Evolutionary conservation across 23 red algal genomes (phyloP).

Genomic region (Gracilaria gracilis): DNA sequence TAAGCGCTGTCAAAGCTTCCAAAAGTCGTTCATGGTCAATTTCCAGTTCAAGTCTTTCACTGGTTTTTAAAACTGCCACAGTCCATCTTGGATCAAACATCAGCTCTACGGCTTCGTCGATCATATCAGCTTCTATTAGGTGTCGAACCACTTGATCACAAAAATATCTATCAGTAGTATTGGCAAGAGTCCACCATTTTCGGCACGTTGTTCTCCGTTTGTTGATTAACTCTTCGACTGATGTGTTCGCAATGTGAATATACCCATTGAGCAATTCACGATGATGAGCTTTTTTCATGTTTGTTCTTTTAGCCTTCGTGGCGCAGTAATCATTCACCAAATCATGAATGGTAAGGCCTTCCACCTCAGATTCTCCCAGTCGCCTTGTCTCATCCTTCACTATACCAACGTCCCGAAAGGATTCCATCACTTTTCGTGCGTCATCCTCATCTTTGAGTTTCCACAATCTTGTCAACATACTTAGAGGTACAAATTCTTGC

Average conservation of each 20-base stretch:
- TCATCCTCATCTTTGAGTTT: background rate
- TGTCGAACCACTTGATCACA: background rate
- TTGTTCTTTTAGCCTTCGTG: background rate
- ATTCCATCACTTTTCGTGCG: background rate
- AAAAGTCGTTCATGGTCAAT: background rate
- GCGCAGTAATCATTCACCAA: background rate
- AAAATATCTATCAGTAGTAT: background rate
- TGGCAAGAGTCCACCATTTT: background rate
- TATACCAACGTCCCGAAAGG: background rate
- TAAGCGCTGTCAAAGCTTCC: background rate
- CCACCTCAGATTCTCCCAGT: background rate
- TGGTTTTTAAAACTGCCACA: background rate
- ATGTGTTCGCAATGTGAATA: background rate
- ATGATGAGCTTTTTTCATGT: background rate
- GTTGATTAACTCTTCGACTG: background rate
- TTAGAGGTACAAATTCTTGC: slow-evolving; percentile 25
- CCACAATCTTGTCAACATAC: background rate
- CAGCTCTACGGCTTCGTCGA: background rate
- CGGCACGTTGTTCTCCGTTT: background rate
- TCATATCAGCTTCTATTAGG: background rate
- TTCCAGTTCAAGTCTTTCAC: slow-evolving; percentile 1
- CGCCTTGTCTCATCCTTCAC: slow-evolving; percentile 3
- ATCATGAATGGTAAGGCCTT: background rate
- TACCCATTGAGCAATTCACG: background rate
- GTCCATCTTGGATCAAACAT: slow-evolving; percentile 16